phyloP scores from a whole-genome alignment of 2,329 filamentous ascomycete species.

The Penicillium paneum region DNA sequence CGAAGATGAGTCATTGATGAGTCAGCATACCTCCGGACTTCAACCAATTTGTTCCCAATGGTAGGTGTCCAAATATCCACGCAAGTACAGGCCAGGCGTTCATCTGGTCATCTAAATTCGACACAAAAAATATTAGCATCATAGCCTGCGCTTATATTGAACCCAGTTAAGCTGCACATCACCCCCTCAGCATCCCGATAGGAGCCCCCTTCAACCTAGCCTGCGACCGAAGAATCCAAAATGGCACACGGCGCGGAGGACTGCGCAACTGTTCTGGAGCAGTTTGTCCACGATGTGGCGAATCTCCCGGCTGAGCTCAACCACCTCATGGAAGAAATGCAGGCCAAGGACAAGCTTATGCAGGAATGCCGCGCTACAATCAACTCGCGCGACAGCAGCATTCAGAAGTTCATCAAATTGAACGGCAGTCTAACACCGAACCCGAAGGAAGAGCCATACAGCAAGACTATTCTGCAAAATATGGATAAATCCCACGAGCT shows the following conservation, averaged over 20 bases:
- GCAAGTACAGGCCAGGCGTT: background rate
- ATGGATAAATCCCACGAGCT: constrained; percentile 56
- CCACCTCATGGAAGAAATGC: constrained; percentile 64
- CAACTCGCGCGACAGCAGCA: constrained; percentile 55
- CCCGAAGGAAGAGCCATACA: constrained; percentile 62
- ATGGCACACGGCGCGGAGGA: constrained; percentile 56
- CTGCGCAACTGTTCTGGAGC: constrained; percentile 61
- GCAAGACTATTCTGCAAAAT: constrained; percentile 55
- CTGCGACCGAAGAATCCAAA: constrained; percentile 8
- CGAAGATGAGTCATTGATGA: background rate
- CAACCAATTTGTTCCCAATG: background rate
- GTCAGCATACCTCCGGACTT: background rate
- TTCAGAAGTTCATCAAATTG: constrained; percentile 65
- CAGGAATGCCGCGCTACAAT: constrained; percentile 57
- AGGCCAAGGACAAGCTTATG: constrained; percentile 62
- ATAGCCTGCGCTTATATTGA: background rate
- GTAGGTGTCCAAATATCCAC: background rate
- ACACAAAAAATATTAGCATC: background rate
- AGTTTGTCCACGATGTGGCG: constrained; percentile 62
- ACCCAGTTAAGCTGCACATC: background rate
- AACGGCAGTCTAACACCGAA: constrained; percentile 61
- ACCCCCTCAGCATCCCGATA: background rate
- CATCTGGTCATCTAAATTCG: background rate
- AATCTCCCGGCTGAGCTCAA: constrained; percentile 64
- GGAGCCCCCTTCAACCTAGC: background rate